Evolutionary conservation across 2,329 filamentous ascomycete genomes (phyloP).

Genomic region (Scolecobasidium constrictum): DNA sequence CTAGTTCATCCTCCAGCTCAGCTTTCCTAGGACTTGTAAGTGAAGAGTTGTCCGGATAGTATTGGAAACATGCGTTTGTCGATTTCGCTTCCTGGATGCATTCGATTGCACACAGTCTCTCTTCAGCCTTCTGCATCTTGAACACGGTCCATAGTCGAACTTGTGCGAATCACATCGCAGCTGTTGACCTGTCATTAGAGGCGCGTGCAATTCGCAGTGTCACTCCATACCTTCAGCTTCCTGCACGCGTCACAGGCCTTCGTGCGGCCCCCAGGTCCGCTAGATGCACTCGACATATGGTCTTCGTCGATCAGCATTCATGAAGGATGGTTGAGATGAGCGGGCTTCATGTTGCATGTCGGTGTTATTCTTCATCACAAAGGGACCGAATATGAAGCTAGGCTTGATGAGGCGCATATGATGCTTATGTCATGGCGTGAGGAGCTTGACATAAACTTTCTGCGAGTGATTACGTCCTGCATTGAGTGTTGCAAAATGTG

Average conservation of each 20-base stretch:
- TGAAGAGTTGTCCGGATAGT: background rate
- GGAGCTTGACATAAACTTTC: too few relatives aligned
- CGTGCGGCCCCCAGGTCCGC: background rate
- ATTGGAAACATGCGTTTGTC: background rate
- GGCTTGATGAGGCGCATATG: too few relatives aligned
- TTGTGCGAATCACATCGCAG: constrained; percentile 8
- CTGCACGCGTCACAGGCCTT: background rate
- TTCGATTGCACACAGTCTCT: constrained; percentile 5
- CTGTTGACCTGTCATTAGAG: background rate
- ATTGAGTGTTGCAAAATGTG: too few relatives aligned
- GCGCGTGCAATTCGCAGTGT: background rate
- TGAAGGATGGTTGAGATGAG: too few relatives aligned
- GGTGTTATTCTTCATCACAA: too few relatives aligned
- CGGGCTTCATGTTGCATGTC: too few relatives aligned
- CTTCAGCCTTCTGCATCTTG: constrained; percentile 5
- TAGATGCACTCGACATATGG: background rate
- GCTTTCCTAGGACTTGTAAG: background rate
- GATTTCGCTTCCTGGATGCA: background rate
- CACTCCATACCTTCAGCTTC: background rate
- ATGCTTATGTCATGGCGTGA: too few relatives aligned
- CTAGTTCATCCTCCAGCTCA: background rate
- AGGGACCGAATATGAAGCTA: too few relatives aligned
- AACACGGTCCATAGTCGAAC: constrained; percentile 5
- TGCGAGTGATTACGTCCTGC: too few relatives aligned
- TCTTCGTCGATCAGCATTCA: too few relatives aligned